Conservation (phyloP, 108 stramenopile genomes). For the Stephanodiscus triporus region DNA sequence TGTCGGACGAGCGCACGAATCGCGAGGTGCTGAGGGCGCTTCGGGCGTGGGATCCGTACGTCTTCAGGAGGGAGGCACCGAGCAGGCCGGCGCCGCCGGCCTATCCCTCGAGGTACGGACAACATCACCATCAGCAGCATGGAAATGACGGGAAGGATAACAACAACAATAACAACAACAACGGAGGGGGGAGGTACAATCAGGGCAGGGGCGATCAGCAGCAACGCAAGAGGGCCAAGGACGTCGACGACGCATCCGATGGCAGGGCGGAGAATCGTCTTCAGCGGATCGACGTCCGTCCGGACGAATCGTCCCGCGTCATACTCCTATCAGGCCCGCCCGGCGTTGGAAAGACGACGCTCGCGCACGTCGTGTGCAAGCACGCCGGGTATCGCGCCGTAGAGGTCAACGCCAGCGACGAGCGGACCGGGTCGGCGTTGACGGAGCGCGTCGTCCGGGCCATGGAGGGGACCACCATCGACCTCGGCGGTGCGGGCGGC, state of each 20-base stretch:
- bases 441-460: slow-evolving; percentile 79
- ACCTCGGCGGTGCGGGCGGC: slow-evolving; percentile 53
- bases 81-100: slow-evolving; percentile 43
- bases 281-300: slow-evolving; percentile 63
- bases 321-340: slow-evolving; percentile 93
- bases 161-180: slow-evolving; percentile 14
- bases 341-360: slow-evolving; percentile 96
- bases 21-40: slow-evolving; percentile 90
- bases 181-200: slow-evolving; percentile 1
- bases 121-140: slow-evolving; percentile 31
- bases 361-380: slow-evolving; percentile 92
- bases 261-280: slow-evolving; percentile 16
- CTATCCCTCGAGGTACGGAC: slow-evolving; percentile 6
- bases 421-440: slow-evolving; percentile 87
- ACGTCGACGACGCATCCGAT: neutral
- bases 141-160: slow-evolving; percentile 13
- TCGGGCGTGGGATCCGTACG: slow-evolving; percentile 93
- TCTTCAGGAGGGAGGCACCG: slow-evolving; percentile 83
- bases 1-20: slow-evolving; percentile 94
- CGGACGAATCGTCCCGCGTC: slow-evolving; percentile 68
- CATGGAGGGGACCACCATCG: slow-evolving; percentile 84
- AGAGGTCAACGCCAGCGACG: slow-evolving; percentile 98
- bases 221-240: neutral
- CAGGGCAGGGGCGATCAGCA: neutral
- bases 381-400: slow-evolving; percentile 93